Conservation (phyloP, 2,329 filamentous ascomycete genomes). For the Cladosporium colombiae region DNA sequence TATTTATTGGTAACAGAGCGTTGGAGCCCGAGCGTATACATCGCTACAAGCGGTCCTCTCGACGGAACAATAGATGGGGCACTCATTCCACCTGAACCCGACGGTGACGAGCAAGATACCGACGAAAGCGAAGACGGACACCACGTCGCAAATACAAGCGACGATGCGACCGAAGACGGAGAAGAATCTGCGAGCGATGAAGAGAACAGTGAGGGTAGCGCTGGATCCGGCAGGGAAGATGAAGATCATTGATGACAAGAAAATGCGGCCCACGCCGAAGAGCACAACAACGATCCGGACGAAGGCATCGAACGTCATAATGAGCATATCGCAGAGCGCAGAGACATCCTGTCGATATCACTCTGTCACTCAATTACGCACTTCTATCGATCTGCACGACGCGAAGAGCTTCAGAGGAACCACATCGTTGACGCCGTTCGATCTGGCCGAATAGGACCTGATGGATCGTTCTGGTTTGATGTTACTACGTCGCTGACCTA, state of each 20-base stretch:
- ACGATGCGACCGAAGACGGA: not conserved
- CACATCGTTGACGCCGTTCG: too few relatives aligned
- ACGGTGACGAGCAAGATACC: not conserved
- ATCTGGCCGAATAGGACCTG: too few relatives aligned
- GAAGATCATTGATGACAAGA: not conserved
- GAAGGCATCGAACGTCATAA: too few relatives aligned
- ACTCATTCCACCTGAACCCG: not conserved
- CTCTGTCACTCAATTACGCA: not conserved
- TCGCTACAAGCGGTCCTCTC: not conserved
- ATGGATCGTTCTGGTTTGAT: too few relatives aligned
- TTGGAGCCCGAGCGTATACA: not conserved
- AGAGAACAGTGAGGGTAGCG: not conserved
- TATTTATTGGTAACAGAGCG: not conserved
- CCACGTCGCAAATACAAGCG: not conserved
- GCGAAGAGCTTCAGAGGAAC: too few relatives aligned
- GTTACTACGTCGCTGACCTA: too few relatives aligned
- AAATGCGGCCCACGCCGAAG: not conserved
- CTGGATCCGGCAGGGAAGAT: not conserved
- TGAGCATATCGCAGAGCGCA: too few relatives aligned
- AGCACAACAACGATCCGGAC: not conserved
- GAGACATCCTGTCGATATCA: not conserved
- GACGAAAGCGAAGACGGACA: not conserved
- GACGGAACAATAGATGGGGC: not conserved
- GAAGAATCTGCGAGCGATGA: not conserved
- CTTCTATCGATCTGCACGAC: too few relatives aligned